Percentiles rank a stretch among this genome's conserved stretches.
These are phyloP conservation scores for Phytophthora aleatoria DNA, from an alignment of 352 stramenopile species.

Conservation along the genomic window DNA sequence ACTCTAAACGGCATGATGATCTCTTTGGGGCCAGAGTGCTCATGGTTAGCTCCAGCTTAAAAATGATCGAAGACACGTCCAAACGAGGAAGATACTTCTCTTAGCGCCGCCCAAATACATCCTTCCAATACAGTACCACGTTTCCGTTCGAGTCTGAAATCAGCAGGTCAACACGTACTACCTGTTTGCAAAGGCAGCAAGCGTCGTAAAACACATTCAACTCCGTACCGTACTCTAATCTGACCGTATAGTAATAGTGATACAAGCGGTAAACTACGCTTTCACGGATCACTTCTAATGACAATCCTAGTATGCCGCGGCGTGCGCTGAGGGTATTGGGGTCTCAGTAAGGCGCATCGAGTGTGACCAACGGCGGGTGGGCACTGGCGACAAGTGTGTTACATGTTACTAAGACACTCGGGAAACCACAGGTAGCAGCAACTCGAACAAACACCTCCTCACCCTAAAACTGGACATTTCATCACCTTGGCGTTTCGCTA, in stretches of 20 bases:
- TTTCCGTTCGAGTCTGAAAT: no score
- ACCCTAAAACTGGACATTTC: no score
- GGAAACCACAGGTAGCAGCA: neutral
- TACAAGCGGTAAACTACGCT: neutral
- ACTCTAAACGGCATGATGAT: no score
- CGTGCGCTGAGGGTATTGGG: constrained; percentile 9
- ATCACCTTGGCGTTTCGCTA: constrained; percentile 15
- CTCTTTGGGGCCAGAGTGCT: no score
- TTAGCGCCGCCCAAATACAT: no score
- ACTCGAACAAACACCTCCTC: neutral
- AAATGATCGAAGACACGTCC: no score
- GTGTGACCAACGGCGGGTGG: constrained; percentile 3
- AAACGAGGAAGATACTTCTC: no score
- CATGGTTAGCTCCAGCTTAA: no score
- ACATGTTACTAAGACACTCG: no score
- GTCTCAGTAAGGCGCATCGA: neutral
- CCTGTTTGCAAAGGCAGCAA: neutral
- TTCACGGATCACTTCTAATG: neutral
- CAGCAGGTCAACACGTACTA: constrained; percentile 1
- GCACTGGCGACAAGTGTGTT: no score
- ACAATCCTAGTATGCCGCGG: neutral
- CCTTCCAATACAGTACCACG: no score
- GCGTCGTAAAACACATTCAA: neutral
- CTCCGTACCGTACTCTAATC: neutral
- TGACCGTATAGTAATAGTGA: neutral